Conservation (phyloP, 768 basidiomycete species). For the Auricularia heimuer region DNA sequence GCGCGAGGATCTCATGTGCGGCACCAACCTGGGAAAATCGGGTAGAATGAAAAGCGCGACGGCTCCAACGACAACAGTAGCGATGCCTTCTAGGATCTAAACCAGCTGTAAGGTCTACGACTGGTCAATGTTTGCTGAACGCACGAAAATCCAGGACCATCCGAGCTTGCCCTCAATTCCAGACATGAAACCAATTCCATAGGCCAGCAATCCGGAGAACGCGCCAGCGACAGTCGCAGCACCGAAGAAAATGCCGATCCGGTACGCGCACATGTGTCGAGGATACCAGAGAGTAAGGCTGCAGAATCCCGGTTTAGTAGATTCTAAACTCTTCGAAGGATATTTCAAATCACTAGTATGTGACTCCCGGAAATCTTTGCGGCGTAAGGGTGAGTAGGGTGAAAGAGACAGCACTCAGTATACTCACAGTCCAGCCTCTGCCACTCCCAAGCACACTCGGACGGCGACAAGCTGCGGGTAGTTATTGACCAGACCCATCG, state of each 20-base stretch:
- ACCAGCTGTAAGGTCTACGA: too few species aligned
- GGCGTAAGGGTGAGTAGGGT: neutral
- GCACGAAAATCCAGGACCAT: conserved; percentile 45
- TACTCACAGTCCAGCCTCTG: conserved; percentile 48
- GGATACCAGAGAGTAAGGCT: conserved; percentile 65
- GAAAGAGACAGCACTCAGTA: neutral
- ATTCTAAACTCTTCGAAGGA: too few species aligned
- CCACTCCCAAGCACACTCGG: conserved; percentile 49
- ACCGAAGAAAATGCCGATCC: conserved; percentile 55
- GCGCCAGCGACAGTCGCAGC: conserved; percentile 56
- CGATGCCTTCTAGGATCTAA: conserved; percentile 55
- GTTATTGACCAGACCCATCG: conserved; percentile 64
- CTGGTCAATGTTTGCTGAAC: too few species aligned
- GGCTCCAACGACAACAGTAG: conserved; percentile 47
- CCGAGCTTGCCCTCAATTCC: conserved; percentile 36
- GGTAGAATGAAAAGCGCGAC: conserved; percentile 32
- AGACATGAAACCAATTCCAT: conserved; percentile 43
- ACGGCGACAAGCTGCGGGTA: conserved; percentile 48
- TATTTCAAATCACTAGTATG: conserved; percentile 45
- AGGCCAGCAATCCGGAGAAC: conserved; percentile 51
- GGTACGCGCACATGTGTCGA: conserved; percentile 46
- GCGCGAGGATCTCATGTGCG: too few species aligned
- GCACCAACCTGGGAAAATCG: neutral
- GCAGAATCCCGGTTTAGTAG: too few species aligned
- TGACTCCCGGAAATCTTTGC: conserved; percentile 50